Conservation (phyloP, 176 grass and related monocot genomes). For the Urochloa ruziziensis region DNA sequence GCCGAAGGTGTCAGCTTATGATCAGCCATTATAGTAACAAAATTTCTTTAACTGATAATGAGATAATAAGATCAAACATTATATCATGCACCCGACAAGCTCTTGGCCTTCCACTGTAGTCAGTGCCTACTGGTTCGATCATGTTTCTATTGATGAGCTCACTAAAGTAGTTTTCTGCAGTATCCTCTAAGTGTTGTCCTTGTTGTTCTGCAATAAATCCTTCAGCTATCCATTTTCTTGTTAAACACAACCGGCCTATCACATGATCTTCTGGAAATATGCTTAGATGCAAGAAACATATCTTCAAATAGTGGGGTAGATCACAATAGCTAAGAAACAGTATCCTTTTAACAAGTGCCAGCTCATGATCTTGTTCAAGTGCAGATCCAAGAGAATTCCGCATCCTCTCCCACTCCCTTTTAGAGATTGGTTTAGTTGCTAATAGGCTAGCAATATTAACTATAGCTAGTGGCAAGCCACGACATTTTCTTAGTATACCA, state of each 20-base stretch:
- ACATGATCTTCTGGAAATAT: conserved; percentile 23
- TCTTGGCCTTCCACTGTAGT: neutral
- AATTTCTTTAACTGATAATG: conserved; percentile 30
- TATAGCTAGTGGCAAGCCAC: conserved; percentile 32
- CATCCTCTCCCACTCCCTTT: conserved; percentile 17
- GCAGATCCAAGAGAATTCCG: neutral
- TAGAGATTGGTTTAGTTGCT: neutral
- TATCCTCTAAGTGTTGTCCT: conserved; percentile 3
- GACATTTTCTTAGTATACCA: conserved; percentile 30
- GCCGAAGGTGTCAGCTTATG: neutral
- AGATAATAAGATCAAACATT: conserved; percentile 35
- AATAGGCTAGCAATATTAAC: conserved; percentile 36
- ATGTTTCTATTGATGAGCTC: conserved; percentile 37
- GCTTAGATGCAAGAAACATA: conserved; percentile 32
- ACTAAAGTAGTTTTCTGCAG: conserved; percentile 18
- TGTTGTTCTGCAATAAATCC: conserved; percentile 9
- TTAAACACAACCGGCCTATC: neutral
- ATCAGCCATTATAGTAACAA: conserved; percentile 10
- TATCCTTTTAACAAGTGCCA: conserved; percentile 21
- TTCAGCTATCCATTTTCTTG: conserved; percentile 34
- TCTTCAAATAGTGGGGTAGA: conserved; percentile 29
- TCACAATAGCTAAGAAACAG: conserved; percentile 31
- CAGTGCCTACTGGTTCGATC: neutral
- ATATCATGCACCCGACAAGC: conserved; percentile 34
- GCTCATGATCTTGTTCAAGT: conserved; percentile 1